Percentiles rank a stretch among this genome's conserved stretches.
Conservation (phyloP, 495 filamentous ascomycete species). For the Chlorociboria aeruginascens region DNA sequence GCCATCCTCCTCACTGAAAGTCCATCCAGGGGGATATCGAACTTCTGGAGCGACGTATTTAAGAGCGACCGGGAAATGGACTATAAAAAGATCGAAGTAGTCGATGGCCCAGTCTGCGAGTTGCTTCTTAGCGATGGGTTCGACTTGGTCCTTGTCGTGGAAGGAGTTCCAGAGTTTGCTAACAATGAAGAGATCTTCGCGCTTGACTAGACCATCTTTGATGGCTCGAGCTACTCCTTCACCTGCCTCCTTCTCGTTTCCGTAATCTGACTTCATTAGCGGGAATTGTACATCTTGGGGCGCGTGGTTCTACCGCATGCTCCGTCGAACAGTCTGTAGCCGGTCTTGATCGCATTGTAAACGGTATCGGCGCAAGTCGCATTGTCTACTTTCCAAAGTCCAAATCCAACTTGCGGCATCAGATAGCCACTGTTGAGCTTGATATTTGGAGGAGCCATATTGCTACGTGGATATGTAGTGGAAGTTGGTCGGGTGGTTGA, state of each 20-base stretch:
- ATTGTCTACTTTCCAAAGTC: slow-evolving; percentile 81
- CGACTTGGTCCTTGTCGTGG: slow-evolving; percentile 62
- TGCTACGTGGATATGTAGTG: slow-evolving; percentile 18
- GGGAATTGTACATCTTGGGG: not conserved
- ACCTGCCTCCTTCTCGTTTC: slow-evolving; percentile 76
- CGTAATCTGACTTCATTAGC: slow-evolving; percentile 50
- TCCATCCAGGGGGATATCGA: slow-evolving; percentile 75
- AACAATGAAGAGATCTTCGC: slow-evolving; percentile 81
- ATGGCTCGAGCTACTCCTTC: slow-evolving; percentile 81
- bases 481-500: not conserved
- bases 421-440: slow-evolving; percentile 72
- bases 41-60: slow-evolving; percentile 67
- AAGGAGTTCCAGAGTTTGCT: slow-evolving; percentile 91
- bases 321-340: slow-evolving; percentile 79
- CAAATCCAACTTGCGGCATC: slow-evolving; percentile 79
- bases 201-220: slow-evolving; percentile 73
- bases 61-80: slow-evolving; percentile 73
- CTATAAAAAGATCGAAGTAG: slow-evolving; percentile 75
- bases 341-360: slow-evolving; percentile 57
- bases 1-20: slow-evolving; percentile 43
- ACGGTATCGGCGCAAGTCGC: slow-evolving; percentile 65
- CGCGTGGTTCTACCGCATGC: slow-evolving; percentile 52
- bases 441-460: slow-evolving; percentile 42
- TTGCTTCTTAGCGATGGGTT: slow-evolving; percentile 61
- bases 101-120: slow-evolving; percentile 70